Conservation (phyloP, 768 basidiomycete genomes). For the Mrakia frigida region DNA sequence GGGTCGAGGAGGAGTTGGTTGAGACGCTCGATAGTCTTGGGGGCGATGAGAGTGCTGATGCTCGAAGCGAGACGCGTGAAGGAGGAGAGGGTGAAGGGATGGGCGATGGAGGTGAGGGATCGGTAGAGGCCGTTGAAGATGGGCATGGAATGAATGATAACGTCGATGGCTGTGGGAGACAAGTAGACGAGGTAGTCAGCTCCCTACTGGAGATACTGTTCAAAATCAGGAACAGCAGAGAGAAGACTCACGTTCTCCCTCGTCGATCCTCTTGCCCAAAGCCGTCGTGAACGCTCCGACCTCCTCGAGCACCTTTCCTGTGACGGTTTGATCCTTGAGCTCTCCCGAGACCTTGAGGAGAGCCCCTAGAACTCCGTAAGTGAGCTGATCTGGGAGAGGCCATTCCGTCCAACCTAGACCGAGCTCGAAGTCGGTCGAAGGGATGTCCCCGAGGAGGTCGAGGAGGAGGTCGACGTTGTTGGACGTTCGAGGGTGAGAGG, state of each 20-base stretch:
- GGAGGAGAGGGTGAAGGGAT: constrained; percentile 63
- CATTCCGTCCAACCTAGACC: constrained; percentile 80
- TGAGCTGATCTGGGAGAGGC: constrained; percentile 79
- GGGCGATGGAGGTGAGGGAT: constrained; percentile 71
- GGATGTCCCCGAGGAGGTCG: constrained; percentile 65
- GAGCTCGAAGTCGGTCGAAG: constrained; percentile 69
- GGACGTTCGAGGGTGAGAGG: constrained; percentile 54
- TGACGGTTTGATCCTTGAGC: neutral
- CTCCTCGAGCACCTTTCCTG: constrained; percentile 54
- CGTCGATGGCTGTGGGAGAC: constrained; percentile 54
- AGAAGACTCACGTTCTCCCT: constrained; percentile 52
- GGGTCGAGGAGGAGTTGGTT: constrained; percentile 59
- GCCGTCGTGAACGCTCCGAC: constrained; percentile 59
- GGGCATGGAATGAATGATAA: constrained; percentile 70
- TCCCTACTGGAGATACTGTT: too few species aligned
- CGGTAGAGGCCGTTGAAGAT: constrained; percentile 81
- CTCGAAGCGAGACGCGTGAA: constrained; percentile 58
- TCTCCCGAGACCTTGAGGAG: constrained; percentile 61
- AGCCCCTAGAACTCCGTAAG: constrained; percentile 70
- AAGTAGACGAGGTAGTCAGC: neutral
- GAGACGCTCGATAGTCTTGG: constrained; percentile 64
- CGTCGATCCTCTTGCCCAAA: constrained; percentile 56
- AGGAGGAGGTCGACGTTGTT: constrained; percentile 58
- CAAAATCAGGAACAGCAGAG: neutral
- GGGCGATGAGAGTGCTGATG: constrained; percentile 59